Base-by-base conservation (phyloP, 1,284 basidiomycete species). In the Meira nashicola region DNA sequence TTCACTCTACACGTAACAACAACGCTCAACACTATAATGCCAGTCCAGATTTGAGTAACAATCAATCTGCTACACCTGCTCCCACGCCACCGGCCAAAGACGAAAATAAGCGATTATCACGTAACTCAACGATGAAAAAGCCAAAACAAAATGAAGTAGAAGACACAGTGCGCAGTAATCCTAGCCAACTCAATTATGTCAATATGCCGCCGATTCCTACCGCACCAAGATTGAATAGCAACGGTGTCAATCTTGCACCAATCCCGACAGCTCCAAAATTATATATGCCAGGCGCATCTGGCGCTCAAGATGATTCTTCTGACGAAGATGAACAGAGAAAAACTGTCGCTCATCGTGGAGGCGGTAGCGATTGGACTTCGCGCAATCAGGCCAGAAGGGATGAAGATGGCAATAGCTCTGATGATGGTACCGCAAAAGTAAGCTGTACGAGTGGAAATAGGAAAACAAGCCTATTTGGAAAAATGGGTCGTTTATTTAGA, bases 401-500 rank as follows among this genome's bases (percentile, higher is more conserved):
- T 3, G 28, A 33, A 33, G 54, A 60, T 58, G 58, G 15, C 4
- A 15, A 14, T 17, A 59, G 58, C 19, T 48, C 44, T 5, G 57
- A 59, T 11, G 50, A 40, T 12, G 9, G 15, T 9, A 55, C 55
- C 59, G 63, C 46, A 48, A 55, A 44, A 62, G 59, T 8, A 62
- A 25, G 28, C 7, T 37, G 62, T n/a, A 37, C 55, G 2, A 23
- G 23, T 47, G 64, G 60, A 48, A 65, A 66, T 50, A 64, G 68
- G 48, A 64, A 63, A 54, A 62, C 62, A 39, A 67, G 67, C 48
- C 68, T 77, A 55, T 67, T 77, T 21, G 68, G 71, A 49, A 66
- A 68, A 23, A 54, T 77, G 40, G 67, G 71, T 56, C 66, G 66
- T 33, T 71, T 77, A 54, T 77, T 77, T 73, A 71, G 70, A 65